phyloP scores from a whole-genome alignment of 139 green algal species.

The Chlorella sp. region DNA sequence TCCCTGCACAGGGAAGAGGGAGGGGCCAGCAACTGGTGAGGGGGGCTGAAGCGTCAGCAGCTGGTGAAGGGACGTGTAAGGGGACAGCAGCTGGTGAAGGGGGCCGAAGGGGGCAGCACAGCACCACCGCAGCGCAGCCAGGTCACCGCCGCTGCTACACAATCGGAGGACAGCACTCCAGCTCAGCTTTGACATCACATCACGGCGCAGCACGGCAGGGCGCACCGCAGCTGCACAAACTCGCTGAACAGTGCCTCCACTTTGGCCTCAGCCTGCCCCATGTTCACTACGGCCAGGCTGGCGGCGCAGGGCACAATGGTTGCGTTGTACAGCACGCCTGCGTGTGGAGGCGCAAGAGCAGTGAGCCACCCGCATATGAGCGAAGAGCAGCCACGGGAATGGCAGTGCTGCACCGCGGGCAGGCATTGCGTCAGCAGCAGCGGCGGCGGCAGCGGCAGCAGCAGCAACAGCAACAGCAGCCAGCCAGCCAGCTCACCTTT shows the following conservation, averaged over 20 bases:
- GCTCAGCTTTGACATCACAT: neutral
- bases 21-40: neutral
- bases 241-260: slow-evolving; percentile 43
- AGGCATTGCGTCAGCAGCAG: too few species aligned
- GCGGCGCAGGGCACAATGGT: slow-evolving; percentile 35
- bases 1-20: neutral
- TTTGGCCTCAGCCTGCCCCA: slow-evolving; percentile 40
- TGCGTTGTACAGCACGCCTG: slow-evolving; percentile 46
- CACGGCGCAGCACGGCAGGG: neutral
- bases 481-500: slow-evolving; percentile 36
- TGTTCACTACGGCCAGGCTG: slow-evolving; percentile 43
- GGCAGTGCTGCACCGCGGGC: too few species aligned
- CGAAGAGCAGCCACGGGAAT: too few species aligned
- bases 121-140: neutral
- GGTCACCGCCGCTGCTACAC: slow-evolving; percentile 17
- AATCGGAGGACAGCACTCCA: slow-evolving; percentile 23
- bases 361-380: too few species aligned
- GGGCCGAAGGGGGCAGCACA: neutral
- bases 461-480: neutral
- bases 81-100: neutral
- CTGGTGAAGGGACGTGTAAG: neutral
- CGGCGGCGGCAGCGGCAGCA: too few species aligned
- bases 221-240: slow-evolving; percentile 48
- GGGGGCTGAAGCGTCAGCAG: neutral
- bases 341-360: too few species aligned